Percentiles rank a stretch among this genome's conserved stretches.
phyloP scores from a whole-genome alignment of 192 early-diverging fungal species.

The Backusella tarrabulga region DNA sequence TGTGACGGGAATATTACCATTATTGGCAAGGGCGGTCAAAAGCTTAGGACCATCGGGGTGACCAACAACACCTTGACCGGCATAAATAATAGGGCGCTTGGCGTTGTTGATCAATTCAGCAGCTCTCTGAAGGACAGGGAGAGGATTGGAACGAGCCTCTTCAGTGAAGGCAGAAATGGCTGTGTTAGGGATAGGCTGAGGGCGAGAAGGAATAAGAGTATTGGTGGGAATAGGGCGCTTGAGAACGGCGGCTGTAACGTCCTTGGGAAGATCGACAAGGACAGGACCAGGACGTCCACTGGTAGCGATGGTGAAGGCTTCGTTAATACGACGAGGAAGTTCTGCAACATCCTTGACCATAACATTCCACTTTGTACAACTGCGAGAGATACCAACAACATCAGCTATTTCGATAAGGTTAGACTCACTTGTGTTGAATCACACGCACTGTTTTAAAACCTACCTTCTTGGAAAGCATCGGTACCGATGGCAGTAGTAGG shows the following conservation, averaged over 20 bases:
- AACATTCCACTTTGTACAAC: conserved; percentile 99
- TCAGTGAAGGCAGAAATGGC: conserved; percentile 49
- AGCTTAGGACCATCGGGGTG: conserved; percentile 79
- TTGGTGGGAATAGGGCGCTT: conserved; percentile 79
- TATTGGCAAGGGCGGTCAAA: conserved; percentile 80
- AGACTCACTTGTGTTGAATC: neutral
- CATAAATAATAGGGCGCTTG: conserved; percentile 92
- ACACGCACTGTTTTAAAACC: neutral
- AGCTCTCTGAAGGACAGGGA: conserved; percentile 61
- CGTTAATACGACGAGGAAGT: conserved; percentile 95
- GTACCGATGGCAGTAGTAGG: conserved; percentile 87
- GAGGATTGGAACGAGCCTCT: conserved; percentile 42
- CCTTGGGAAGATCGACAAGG: conserved; percentile 96
- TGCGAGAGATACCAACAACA: conserved; percentile 91
- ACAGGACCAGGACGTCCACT: conserved; percentile 96
- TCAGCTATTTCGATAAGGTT: conserved; percentile 59
- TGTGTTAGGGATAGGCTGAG: conserved; percentile 52
- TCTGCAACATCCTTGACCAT: conserved; percentile 97
- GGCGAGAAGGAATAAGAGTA: conserved; percentile 72
- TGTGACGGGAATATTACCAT: conserved; percentile 94
- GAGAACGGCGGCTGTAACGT: conserved; percentile 90
- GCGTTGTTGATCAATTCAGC: conserved; percentile 87
- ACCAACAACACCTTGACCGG: conserved; percentile 88
- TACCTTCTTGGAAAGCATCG: conserved; percentile 94
- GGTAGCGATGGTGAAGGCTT: conserved; percentile 97